Base-by-base conservation (phyloP, 345 rosid genomes). In the Salix viminalis region DNA sequence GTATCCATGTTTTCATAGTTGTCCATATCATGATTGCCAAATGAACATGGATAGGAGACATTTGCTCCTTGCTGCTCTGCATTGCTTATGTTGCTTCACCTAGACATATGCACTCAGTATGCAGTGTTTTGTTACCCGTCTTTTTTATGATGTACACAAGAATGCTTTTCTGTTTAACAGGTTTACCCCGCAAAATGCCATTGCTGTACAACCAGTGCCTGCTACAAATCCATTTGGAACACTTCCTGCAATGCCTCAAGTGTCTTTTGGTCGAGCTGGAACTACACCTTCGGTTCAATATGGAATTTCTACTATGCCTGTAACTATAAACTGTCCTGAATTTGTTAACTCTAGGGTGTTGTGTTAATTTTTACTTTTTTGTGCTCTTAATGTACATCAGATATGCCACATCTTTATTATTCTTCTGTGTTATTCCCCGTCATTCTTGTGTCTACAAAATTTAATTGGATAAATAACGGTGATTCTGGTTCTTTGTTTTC, bases 301-400 rank as follows among this genome's bases (percentile, higher is more conserved):
- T 72, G 98, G 98, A 77, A 92, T 94, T 82, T 89, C 98, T 66
- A 89, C 87, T 87, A 77, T 92, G 91, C 96, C 98, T 67, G 97
- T 94, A 85, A 87, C 83, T 79, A 69, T 73, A n/a, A 48, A 19
- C 41, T 76, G 54, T 56, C 67, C 44, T 60, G 30, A 75, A 60
- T 32, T 77, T 80, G 42, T 37, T 46, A 37, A 6, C 32, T 24
- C 2, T 50, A 13, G 32, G 28, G 19, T 37, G 28, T 42, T 19
- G 3, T 34, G 37, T 71, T 44, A 34, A 30, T 71, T 54, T 14
- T 26, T 1, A 2, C 58, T 36, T 54, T 65, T 67, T 9, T 68
- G 69, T 8, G 50, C 58, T 58, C 28, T 8, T n/a, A 58, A n/a
- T 23, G 62, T n/a, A 58, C 10, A n/a, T 58, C 26, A n/a, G 62